Base-by-base conservation (phyloP, 176 grass and related monocot species). In the Rhynchospora pubera region DNA sequence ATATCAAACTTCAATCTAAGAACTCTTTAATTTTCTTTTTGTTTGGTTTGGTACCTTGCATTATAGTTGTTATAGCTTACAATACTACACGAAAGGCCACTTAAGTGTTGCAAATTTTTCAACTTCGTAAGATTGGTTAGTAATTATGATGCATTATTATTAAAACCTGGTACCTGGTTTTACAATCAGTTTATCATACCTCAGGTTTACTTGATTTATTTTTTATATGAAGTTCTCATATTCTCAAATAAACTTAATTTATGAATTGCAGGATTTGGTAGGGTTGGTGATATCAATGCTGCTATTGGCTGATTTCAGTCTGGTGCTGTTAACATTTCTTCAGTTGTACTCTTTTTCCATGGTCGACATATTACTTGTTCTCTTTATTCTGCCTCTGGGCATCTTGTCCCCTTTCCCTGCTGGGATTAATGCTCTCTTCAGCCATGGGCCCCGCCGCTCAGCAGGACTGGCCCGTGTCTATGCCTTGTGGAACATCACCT, bases 401-500 rank as follows among this genome's bases (percentile, higher is more conserved):
- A 96, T 99, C 85, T 83, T 99, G 39, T 99, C 87, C 42, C 97
- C 97, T 85, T 99, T 99, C 50, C 97, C 97, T 79, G 97, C 93
- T 81, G 97, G 97, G 84, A 99, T 99, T 86, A 99, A 99, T 89
- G 97, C 97, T 73, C 86, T 99, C 39, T 99, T 99, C 90, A 99
- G 97, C 82, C 97, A 99, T 85, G 97, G 97, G 81, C 97, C 97
- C 58, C 91, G 97, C 11, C 93, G 91, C 0, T 99, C 97, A 66
- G 97, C 97, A 69, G 93, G 93, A 71, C 93, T 99, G 75, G 91
- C 97, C 81, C 97, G 93, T 78, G 93, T 99, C 57, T 99, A 99
- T 90, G 97, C 97, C 73, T 79, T 99, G 71, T 99, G 97, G 97
- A 99, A 99, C 85, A 95, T 99, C 62, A 89, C 93, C 63, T 99